Evolutionary conservation across 2,329 filamentous ascomycete species (phyloP).

Genomic region (Paracorniculantispora psalliotae): DNA sequence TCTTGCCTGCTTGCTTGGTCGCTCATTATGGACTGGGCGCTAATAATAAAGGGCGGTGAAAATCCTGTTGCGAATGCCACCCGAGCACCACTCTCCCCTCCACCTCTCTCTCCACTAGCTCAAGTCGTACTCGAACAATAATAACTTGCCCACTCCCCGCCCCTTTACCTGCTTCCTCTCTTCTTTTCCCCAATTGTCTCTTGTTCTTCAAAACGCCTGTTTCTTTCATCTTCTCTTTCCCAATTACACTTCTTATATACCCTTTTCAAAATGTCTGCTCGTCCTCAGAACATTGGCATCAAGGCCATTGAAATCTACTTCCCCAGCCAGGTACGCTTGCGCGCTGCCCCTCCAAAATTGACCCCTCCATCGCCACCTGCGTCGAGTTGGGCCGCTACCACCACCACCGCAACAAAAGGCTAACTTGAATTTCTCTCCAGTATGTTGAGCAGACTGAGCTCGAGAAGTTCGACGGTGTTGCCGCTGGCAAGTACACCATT

Average conservation of each 20-base stretch:
- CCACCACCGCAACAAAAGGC: constrained; percentile 19
- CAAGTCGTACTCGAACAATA: constrained; percentile 9
- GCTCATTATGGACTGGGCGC: neutral
- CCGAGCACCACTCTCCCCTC: neutral
- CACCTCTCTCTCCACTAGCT: constrained; percentile 9
- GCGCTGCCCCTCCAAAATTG: constrained; percentile 6
- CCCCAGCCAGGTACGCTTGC: constrained; percentile 67
- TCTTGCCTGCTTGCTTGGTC: neutral
- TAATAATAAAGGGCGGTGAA: constrained; percentile 15
- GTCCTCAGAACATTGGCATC: constrained; percentile 84
- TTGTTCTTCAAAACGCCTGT: constrained; percentile 8
- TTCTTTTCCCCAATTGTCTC: constrained; percentile 6
- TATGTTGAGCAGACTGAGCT: constrained; percentile 81
- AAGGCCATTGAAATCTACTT: constrained; percentile 92
- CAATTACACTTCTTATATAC: neutral
- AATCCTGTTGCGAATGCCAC: constrained; percentile 12
- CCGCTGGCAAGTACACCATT: constrained; percentile 82
- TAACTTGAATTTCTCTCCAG: constrained; percentile 38
- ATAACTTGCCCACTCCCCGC: constrained; percentile 11
- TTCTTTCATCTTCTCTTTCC: neutral
- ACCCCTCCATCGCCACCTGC: constrained; percentile 13
- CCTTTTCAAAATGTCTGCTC: constrained; percentile 58
- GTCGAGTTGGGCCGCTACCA: constrained; percentile 13
- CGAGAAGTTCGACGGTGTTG: constrained; percentile 81
- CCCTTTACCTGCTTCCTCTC: constrained; percentile 9